Conservation (phyloP, 768 basidiomycete species). For the Termitomyces heimii region DNA sequence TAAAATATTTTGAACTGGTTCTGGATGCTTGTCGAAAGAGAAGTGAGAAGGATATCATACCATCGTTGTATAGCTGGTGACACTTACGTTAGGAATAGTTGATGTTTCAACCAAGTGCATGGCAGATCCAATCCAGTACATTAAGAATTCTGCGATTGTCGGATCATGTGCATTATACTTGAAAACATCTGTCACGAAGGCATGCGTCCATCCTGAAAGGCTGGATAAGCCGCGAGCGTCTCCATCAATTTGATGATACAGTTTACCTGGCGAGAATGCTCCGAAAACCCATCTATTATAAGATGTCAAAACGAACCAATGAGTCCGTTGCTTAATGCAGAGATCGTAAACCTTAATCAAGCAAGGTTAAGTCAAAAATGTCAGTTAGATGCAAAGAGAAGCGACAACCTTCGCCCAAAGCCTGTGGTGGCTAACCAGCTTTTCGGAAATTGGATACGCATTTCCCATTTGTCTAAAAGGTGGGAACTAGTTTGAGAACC, state of each 20-base stretch:
- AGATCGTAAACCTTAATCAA: slow-evolving; percentile 46
- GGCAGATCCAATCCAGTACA: slow-evolving; percentile 53
- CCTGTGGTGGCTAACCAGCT: slow-evolving; percentile 39
- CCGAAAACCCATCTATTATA: slow-evolving; percentile 62
- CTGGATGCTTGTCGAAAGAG: slow-evolving; percentile 32
- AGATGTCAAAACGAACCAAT: slow-evolving; percentile 54
- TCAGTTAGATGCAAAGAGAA: not conserved
- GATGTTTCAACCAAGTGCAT: slow-evolving; percentile 32
- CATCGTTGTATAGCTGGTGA: not conserved
- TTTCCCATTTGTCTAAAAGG: slow-evolving; percentile 26
- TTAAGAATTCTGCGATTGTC: slow-evolving; percentile 44
- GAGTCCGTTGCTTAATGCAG: slow-evolving; percentile 41
- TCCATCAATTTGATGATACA: not conserved
- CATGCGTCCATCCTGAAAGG: slow-evolving; percentile 45
- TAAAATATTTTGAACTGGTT: slow-evolving; percentile 26
- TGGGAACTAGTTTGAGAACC: slow-evolving; percentile 31
- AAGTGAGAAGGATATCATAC: slow-evolving; percentile 19
- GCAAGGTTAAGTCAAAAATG: not conserved
- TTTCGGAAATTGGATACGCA: slow-evolving; percentile 20
- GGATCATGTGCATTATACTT: slow-evolving; percentile 32
- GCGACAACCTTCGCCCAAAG: slow-evolving; percentile 52
- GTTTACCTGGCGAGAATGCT: slow-evolving; percentile 47
- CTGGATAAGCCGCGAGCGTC: not conserved
- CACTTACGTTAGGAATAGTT: slow-evolving; percentile 34
- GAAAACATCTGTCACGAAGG: slow-evolving; percentile 44